Percentiles rank a stretch among this genome's conserved stretches.
Evolutionary conservation across 306 rosid species (phyloP).

Genomic region (Sophora flavescens): DNA sequence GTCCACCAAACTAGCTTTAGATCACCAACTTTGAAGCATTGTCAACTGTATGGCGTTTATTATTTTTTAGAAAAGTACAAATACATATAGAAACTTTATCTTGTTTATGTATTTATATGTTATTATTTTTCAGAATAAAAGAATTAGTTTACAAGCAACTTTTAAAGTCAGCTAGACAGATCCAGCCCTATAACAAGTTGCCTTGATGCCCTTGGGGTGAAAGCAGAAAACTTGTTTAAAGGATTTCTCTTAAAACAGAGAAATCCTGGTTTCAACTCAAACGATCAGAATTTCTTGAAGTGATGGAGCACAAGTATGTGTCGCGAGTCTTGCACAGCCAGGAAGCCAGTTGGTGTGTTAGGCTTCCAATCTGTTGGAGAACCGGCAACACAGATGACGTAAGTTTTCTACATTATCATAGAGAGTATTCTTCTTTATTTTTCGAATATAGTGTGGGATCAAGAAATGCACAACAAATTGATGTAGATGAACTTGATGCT

Average conservation of each 20-base stretch:
- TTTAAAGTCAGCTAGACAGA: constrained; percentile 63
- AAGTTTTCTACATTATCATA: constrained; percentile 42
- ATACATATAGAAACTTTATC: constrained; percentile 37
- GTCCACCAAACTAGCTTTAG: constrained; percentile 89
- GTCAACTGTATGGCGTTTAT: constrained; percentile 59
- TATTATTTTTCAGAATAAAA: constrained; percentile 76
- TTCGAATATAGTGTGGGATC: not conserved
- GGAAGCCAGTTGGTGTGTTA: constrained; percentile 96
- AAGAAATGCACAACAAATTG: not conserved
- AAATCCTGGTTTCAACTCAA: constrained; percentile 47
- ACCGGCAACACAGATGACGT: constrained; percentile 99
- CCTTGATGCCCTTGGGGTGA: constrained; percentile 68
- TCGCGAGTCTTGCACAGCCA: constrained; percentile 87
- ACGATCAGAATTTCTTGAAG: constrained; percentile 65
- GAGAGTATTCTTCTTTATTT: constrained; percentile 6
- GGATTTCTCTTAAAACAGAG: constrained; percentile 47
- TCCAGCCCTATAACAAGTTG: constrained; percentile 68
- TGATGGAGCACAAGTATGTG: constrained; percentile 88
- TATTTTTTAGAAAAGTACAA: constrained; percentile 26
- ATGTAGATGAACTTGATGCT: constrained; percentile 5
- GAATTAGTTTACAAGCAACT: constrained; percentile 68
- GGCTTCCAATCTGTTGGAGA: constrained; percentile 97
- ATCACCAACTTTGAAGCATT: constrained; percentile 80
- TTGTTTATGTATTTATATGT: constrained; percentile 35
- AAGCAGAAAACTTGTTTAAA: constrained; percentile 60